Base-by-base conservation (phyloP, 371 early-diverging fungal genomes). In the Globomyces sp. region DNA sequence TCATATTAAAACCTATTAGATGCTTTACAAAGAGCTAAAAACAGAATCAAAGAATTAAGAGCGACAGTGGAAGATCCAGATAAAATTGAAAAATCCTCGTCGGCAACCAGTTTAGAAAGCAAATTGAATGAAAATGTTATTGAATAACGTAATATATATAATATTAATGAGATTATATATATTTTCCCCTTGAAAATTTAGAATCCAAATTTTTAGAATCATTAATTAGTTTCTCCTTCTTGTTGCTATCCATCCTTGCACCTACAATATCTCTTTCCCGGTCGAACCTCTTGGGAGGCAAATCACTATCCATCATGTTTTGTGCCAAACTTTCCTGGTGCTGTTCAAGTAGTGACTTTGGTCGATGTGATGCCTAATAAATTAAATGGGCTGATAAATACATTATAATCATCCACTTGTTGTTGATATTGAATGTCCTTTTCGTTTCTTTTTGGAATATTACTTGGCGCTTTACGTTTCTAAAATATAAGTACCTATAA, bases 261-360 rank as follows among this genome's bases (percentile, higher is more conserved):
- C 61, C 61, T 37, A 60, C 61, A 60, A 60, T 60, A 50, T 60
- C 61, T 44, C 61, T 4, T 44, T 60, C 61, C 9, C 61, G 36
- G 37, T 60, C 61, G 44, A 60, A 60, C 36, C 61, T 6, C 45
- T 60, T 60, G 34, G 39, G 61, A 37, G 40, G 34, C 4, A 50
- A 3, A 60, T 60, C 48, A 37, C 44, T 44, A 6, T 36, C 48
- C 6, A 37, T 45, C 36, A 42, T 46, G 45, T 34, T 60, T 44
- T 60, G 4, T 34, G 34, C 36, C 55, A 55, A 39, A 13, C 1
- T 55, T 55, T 55, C 55, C 13, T 55, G 55, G 4, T 11, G 13
- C 13, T 55, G 40, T 39, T 55, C 55, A 24, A 55, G 39, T 13
- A 55, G 13, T 9, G 55, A 55, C n/a, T 55, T 55, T 34, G 55